A percentile compares a stretch with the other conserved stretches of the same genome.
These are phyloP conservation scores for Mycena alexandri DNA, from an alignment of 768 basidiomycete species.

Conservation along the genomic window DNA sequence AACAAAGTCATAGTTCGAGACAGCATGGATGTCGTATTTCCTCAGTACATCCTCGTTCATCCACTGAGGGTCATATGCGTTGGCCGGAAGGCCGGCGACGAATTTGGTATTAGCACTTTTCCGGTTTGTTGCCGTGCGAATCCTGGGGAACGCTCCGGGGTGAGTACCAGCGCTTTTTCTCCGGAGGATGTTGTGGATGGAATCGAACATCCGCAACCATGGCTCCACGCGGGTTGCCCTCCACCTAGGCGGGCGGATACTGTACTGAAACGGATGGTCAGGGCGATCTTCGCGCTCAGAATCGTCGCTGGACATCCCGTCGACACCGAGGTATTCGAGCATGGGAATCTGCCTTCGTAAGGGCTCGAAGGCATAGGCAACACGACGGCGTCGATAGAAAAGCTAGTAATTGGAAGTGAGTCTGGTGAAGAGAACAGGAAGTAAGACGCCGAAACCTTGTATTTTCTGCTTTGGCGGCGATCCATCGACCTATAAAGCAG, in stretches of 20 bases:
- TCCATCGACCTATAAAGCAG: too few relatives aligned
- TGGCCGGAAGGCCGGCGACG: neutral
- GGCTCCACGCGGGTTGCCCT: too few relatives aligned
- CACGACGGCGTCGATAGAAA: slow-evolving; percentile 13
- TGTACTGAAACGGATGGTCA: too few relatives aligned
- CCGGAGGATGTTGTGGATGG: slow-evolving; percentile 28
- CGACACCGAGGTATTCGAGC: slow-evolving; percentile 37
- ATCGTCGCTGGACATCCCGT: slow-evolving; percentile 45
- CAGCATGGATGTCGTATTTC: neutral
- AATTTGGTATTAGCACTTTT: too few relatives aligned
- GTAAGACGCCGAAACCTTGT: neutral
- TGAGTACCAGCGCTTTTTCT: too few relatives aligned
- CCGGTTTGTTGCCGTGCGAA: too few relatives aligned
- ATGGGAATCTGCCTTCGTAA: slow-evolving; percentile 34
- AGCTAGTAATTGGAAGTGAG: too few relatives aligned
- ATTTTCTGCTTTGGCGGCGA: neutral
- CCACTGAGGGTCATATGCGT: neutral
- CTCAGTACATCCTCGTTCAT: neutral
- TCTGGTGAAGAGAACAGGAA: too few relatives aligned
- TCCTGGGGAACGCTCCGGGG: too few relatives aligned
- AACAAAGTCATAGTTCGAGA: neutral
- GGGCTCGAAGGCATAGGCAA: slow-evolving; percentile 19
- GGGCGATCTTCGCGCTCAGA: slow-evolving; percentile 37
- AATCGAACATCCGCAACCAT: slow-evolving; percentile 40
- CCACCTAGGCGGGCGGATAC: too few relatives aligned